phyloP scores from a whole-genome alignment of 306 rosid genomes.

The Glycyrrhiza uralensis region DNA sequence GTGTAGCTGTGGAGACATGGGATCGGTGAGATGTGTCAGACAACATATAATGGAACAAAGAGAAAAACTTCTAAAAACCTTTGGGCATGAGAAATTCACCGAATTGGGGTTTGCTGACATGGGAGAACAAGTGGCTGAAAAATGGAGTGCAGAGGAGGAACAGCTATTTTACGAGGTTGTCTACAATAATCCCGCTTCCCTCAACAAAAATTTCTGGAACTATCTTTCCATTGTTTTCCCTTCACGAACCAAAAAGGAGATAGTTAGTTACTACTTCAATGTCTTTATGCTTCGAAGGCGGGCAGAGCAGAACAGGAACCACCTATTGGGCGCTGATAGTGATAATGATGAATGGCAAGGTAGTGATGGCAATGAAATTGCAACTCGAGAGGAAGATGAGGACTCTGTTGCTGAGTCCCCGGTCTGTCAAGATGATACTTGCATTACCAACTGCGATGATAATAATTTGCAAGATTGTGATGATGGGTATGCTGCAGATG shows the following conservation, averaged over 20 bases:
- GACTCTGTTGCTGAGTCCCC: conserved; percentile 77
- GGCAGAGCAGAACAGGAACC: conserved; percentile 74
- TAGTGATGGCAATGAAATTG: conserved; percentile 48
- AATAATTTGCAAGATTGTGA: conserved; percentile 41
- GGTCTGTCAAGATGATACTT: conserved; percentile 29
- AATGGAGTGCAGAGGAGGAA: conserved; percentile 72
- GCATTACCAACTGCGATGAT: conserved; percentile 25
- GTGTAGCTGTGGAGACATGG: conserved; percentile 64
- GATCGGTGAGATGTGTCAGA: conserved; percentile 63
- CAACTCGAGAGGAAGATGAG: conserved; percentile 53
- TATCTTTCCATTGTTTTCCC: conserved; percentile 56
- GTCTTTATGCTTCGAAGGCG: conserved; percentile 82
- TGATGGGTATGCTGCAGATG: conserved; percentile 41
- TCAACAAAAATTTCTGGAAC: conserved; percentile 74
- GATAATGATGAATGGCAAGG: conserved; percentile 91
- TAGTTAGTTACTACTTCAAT: conserved; percentile 87
- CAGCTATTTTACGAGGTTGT: conserved; percentile 60
- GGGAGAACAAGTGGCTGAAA: conserved; percentile 79
- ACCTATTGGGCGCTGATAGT: conserved; percentile 57
- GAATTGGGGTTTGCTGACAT: conserved; percentile 65
- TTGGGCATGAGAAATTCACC: conserved; percentile 59
- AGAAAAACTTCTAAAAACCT: conserved; percentile 40
- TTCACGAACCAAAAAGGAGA: conserved; percentile 63
- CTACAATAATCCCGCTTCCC: conserved; percentile 64
- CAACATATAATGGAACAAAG: conserved; percentile 67